Base-by-base conservation (phyloP, 352 stramenopile genomes). In the Globisporangium barbulae region DNA sequence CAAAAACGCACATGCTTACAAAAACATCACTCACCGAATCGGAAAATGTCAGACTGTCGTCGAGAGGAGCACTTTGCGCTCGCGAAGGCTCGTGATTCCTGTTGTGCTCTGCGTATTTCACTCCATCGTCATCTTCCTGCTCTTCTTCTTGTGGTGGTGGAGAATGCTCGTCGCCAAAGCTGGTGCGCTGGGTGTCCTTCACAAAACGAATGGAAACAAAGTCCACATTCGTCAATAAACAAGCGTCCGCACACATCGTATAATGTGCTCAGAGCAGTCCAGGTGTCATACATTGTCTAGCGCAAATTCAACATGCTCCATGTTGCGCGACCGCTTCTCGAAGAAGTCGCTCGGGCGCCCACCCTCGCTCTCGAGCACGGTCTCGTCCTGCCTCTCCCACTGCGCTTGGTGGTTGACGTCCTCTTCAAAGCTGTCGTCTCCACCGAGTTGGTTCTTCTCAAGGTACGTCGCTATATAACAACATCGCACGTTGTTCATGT, bases 301-400 rank as follows among this genome's bases (percentile, higher is more conserved):
- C 31, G 82, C 83, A 17, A 93, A 86, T 44, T 91, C 76, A 35
- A 93, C 84, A 21, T 74, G 69, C 19, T 91, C 79, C 63, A 93
- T 70, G 64, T 86, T 85, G 17, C 84, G 77, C n/a, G 84, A 93
- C 35, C 80, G 85, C 25, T 72, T 72, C 49, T 90, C 72, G 33
- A 93, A 93, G 33, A 91, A 91, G 53, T 88, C 79, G 49, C 83
- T 92, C 25, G 78, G 74, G 0, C 83, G 71, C 1, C 76, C 65
- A 48, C 61, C 28, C 42, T 72, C 52, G 21, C 66, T 59, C 53
- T 59, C 12, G 4, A 28, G 15, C 45, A 74, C 9, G 63, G 52
- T 65, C n/a, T 61, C 61, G 49, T 79, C 71, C 47, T 69, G 59
- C 1, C 56, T 62, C 25, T 79, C 72, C 70, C 70, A 84, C 50